Base-by-base conservation (phyloP, 2,329 filamentous ascomycete species). In the Keithomyces neogunnii region DNA sequence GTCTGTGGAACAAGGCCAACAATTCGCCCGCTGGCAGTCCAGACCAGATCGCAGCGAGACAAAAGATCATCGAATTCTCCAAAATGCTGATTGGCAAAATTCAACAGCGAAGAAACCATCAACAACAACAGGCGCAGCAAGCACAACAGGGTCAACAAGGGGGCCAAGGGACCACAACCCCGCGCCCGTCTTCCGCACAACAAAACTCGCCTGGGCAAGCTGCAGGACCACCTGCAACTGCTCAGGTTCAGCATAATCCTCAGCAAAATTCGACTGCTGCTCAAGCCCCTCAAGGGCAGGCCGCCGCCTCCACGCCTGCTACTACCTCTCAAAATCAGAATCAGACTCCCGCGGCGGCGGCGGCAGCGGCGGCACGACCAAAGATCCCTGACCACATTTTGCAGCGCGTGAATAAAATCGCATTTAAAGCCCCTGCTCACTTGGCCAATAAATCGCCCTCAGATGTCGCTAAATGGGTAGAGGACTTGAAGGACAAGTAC, bases 41-140 rank as follows among this genome's bases (percentile, higher is more conserved):
- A 1, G 72, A 76, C 28, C 74, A 82, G 45, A 63, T 71, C 29
- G 67, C 70, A 0, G 80, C 81, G 0, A 75, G 74, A 55, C 72
- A 73, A 40, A 84, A 83, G 66, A 77, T 85, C 28, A 63, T 69
- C 5, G 80, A 84, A 7, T 85, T 85, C 60, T 80, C 81, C 0
- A 73, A 73, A 43, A 81, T 80, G 65, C 70, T 85, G 2, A 65
- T 73, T 3, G 64, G 63, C 0, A 84, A 82, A 63, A 71, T 81
- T 4, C 71, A 76, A 48, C 61, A 63, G 48, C 63, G 69, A 19
- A 63, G 69, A 32, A 59, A 57, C 2, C 68, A 69, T 7, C 65
- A 68, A 31, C 64, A 66, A 45, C 63, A 67, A 13, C 60, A 63
- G 36, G 53, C 49, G 11, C 62, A 60, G 47, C 58, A 57, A 46